Evolutionary conservation across 352 stramenopile species (phyloP).

Genomic region (Pythium phragmiticola): DNA sequence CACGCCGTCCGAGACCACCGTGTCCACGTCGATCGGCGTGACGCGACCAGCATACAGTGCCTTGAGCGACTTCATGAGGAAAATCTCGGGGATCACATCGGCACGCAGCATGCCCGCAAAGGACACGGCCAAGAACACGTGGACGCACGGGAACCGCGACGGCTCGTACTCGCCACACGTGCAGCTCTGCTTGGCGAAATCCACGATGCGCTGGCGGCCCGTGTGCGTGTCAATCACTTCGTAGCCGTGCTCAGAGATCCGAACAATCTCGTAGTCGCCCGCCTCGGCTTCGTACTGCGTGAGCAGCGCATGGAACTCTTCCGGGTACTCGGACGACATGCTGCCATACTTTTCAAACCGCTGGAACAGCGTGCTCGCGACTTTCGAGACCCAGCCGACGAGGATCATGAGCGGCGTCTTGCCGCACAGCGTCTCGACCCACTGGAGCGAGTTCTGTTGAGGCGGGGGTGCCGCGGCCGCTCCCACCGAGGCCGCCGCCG

Average conservation of each 20-base stretch:
- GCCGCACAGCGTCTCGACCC: slow-evolving; percentile 57
- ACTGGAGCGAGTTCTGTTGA: slow-evolving; percentile 39
- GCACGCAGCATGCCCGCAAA: slow-evolving; percentile 58
- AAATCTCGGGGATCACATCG: slow-evolving; percentile 80
- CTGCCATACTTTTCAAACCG: slow-evolving; percentile 71
- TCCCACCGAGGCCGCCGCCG: too few relatives aligned
- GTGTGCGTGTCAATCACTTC: slow-evolving; percentile 76
- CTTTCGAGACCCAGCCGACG: slow-evolving; percentile 77
- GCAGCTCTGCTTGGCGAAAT: slow-evolving; percentile 74
- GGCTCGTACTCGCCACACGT: slow-evolving; percentile 77
- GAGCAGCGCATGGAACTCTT: slow-evolving; percentile 66
- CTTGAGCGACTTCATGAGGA: slow-evolving; percentile 78
- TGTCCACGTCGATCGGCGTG: slow-evolving; percentile 80
- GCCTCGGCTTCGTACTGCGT: slow-evolving; percentile 64
- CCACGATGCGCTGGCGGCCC: slow-evolving; percentile 61
- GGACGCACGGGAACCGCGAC: slow-evolving; percentile 71
- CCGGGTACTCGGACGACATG: slow-evolving; percentile 72
- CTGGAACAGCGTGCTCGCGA: slow-evolving; percentile 71
- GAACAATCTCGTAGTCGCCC: slow-evolving; percentile 60
- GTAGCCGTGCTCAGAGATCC: slow-evolving; percentile 65
- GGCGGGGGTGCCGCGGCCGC: not conserved
- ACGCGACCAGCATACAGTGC: slow-evolving; percentile 65
- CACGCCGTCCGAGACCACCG: slow-evolving; percentile 51
- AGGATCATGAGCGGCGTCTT: slow-evolving; percentile 81
- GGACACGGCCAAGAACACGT: slow-evolving; percentile 73